phyloP scores from a whole-genome alignment of 129 eudicot genomes.

The Centrapalus pauciflorus region DNA sequence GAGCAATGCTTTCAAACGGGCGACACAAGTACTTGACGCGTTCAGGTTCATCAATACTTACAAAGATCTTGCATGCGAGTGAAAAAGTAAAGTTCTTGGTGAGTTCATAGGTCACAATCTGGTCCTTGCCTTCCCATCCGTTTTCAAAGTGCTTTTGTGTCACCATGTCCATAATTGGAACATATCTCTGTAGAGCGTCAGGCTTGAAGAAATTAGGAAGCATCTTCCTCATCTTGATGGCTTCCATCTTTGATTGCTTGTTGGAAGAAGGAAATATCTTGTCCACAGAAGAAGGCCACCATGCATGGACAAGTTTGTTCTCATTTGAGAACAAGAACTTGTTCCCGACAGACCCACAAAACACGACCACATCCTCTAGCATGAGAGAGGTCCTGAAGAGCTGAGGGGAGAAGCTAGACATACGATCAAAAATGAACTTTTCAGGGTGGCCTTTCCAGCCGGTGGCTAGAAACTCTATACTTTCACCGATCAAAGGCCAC shows the following conservation, averaged over 20 bases:
- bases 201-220: slow-evolving; percentile 44
- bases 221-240: slow-evolving; percentile 31
- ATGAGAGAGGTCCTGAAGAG: slow-evolving; percentile 38
- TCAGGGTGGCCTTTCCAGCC: slow-evolving; percentile 45
- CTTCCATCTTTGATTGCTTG: slow-evolving; percentile 25
- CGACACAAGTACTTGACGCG: slow-evolving; percentile 27
- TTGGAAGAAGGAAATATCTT: slow-evolving; percentile 36
- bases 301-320: slow-evolving; percentile 1
- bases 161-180: slow-evolving; percentile 42
- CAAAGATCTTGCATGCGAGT: slow-evolving; percentile 41
- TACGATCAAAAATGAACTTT: slow-evolving; percentile 38
- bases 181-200: slow-evolving; percentile 34
- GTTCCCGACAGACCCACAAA: slow-evolving; percentile 32
- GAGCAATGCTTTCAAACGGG: slow-evolving; percentile 30
- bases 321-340: slow-evolving; percentile 13
- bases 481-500: slow-evolving; percentile 49
- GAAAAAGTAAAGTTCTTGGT: slow-evolving; percentile 45
- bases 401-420: slow-evolving; percentile 30
- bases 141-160: slow-evolving; percentile 37
- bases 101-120: slow-evolving; percentile 27
- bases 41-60: slow-evolving; percentile 47
- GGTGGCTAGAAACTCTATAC: slow-evolving; percentile 33
- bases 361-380: slow-evolving; percentile 24
- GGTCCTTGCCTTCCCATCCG: slow-evolving; percentile 36
- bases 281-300: not conserved